Evolutionary conservation across 2,329 filamentous ascomycete species (phyloP).

Genomic region (Penicillium fuscoglaucum): DNA sequence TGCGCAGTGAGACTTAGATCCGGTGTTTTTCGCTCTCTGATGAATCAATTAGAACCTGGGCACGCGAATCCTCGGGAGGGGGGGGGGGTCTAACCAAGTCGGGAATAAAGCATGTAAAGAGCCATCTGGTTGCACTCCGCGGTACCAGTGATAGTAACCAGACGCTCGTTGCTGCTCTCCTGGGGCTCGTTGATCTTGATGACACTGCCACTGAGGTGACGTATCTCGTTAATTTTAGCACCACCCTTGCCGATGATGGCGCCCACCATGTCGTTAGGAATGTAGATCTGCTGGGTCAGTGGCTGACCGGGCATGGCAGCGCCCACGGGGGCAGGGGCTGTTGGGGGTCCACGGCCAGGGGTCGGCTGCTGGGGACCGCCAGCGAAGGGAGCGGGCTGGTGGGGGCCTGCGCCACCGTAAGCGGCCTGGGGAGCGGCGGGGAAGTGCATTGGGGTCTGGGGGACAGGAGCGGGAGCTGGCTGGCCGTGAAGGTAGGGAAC

Average conservation of each 20-base stretch:
- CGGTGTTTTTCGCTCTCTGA: conserved; percentile 76
- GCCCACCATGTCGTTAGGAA: conserved; percentile 99
- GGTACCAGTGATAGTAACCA: conserved; percentile 96
- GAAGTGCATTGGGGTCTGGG: conserved; percentile 76
- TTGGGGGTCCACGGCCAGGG: conserved; percentile 66
- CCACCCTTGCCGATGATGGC: conserved; percentile 99
- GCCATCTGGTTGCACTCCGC: conserved; percentile 99
- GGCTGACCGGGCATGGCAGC: conserved; percentile 76
- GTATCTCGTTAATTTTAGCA: conserved; percentile 98
- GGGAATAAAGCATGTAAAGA: conserved; percentile 97
- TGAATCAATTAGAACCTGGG: conserved; percentile 5
- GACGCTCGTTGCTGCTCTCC: conserved; percentile 96
- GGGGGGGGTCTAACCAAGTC: conserved; percentile 67
- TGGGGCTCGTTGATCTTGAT: conserved; percentile 99
- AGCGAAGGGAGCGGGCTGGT: conserved; percentile 67
- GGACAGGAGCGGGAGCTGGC: conserved; percentile 52
- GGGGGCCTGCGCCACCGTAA: conserved; percentile 77
- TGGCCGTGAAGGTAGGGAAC: conserved; percentile 72
- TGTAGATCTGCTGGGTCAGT: conserved; percentile 97
- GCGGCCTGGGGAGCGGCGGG: conserved; percentile 70
- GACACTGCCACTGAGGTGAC: conserved; percentile 93
- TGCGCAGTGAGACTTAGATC: conserved; percentile 47
- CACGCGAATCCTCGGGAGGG: not conserved
- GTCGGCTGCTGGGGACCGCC: conserved; percentile 63
- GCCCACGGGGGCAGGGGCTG: conserved; percentile 65